phyloP scores from a whole-genome alignment of 169 alveolate species.

The Miamiensis avidus region DNA sequence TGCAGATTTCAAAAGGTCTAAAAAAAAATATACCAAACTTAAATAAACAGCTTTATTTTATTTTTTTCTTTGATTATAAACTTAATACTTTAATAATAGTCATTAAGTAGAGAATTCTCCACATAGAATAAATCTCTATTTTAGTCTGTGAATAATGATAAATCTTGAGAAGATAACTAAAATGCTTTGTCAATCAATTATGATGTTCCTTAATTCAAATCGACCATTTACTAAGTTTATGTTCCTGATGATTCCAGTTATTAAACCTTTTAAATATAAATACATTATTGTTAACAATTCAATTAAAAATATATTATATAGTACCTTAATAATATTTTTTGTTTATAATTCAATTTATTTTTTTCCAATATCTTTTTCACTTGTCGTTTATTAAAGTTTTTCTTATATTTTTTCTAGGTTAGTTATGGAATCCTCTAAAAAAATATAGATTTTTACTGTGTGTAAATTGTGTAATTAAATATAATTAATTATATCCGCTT shows the following conservation, averaged over 20 bases:
- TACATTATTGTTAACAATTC: neutral
- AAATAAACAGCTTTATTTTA: conserved; percentile 13
- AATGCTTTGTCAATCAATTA: conserved; percentile 22
- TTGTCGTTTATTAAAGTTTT: neutral
- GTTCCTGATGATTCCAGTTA: conserved; percentile 1
- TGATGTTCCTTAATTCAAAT: conserved; percentile 26
- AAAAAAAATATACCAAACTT: conserved; percentile 21
- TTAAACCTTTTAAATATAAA: neutral
- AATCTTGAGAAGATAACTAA: conserved; percentile 1
- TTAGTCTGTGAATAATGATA: neutral
- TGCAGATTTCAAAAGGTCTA: conserved; percentile 21
- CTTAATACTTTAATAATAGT: conserved; percentile 23
- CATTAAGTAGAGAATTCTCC: conserved; percentile 13
- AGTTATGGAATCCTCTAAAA: neutral
- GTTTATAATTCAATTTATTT: conserved; percentile 7
- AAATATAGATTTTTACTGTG: neutral
- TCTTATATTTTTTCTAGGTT: conserved; percentile 1
- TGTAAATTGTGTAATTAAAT: neutral
- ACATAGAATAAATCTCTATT: conserved; percentile 3
- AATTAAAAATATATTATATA: neutral
- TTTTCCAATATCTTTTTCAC: neutral
- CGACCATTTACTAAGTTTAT: conserved; percentile 3
- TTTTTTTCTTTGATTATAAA: neutral
- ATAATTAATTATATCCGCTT: neutral
- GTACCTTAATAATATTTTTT: conserved; percentile 15